These are phyloP conservation scores for Talinum fruticosum DNA, from an alignment of 148 eudicot genomes.

Conservation along the genomic window DNA sequence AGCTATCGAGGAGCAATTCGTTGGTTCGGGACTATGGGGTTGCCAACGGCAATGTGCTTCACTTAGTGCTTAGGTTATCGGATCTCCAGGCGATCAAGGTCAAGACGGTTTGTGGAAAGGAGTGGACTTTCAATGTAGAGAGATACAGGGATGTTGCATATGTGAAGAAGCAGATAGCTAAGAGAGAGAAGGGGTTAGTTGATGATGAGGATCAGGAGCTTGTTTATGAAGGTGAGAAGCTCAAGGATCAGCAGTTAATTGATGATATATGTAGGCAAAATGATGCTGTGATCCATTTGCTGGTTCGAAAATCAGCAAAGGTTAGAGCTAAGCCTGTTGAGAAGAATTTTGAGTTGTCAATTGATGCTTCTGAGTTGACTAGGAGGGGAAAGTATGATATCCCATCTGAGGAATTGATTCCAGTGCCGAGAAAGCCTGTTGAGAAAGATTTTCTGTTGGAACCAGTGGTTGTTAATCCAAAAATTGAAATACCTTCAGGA, in stretches of 20 bases:
- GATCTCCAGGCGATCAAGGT: constrained; percentile 69
- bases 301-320: constrained; percentile 63
- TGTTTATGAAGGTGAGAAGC: constrained; percentile 53
- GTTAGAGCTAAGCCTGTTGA: constrained; percentile 38
- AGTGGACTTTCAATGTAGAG: constrained; percentile 60
- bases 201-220: constrained; percentile 69
- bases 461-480: constrained; percentile 56
- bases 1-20: constrained; percentile 67
- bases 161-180: constrained; percentile 69
- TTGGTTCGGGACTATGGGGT: constrained; percentile 74
- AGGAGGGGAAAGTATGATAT: constrained; percentile 20
- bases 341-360: constrained; percentile 5
- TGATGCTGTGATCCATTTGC: constrained; percentile 78
- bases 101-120: constrained; percentile 64
- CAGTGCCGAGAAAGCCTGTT: constrained; percentile 2
- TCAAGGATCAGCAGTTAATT: constrained; percentile 69
- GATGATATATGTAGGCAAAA: constrained; percentile 56
- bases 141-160: constrained; percentile 61
- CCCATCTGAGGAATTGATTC: constrained; percentile 18
- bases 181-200: constrained; percentile 38
- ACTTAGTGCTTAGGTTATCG: constrained; percentile 70
- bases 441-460: constrained; percentile 42
- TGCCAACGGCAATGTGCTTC: constrained; percentile 70
- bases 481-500: constrained; percentile 46
- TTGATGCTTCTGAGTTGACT: neutral